Evolutionary conservation across 352 stramenopile species (phyloP).

Genomic region (Aphanomyces cochlioides): DNA sequence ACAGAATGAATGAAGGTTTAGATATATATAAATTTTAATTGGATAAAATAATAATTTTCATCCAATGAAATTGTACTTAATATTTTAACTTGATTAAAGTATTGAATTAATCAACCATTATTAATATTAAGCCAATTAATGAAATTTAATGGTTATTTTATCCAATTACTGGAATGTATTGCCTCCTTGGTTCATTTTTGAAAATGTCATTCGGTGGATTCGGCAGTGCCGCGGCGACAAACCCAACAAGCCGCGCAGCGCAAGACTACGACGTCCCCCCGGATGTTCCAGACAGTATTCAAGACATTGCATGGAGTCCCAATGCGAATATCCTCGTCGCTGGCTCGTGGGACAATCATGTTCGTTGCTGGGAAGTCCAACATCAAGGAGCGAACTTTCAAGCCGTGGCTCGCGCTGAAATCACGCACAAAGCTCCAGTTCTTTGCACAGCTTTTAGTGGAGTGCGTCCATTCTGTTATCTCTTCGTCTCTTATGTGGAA

Average conservation of each 20-base stretch:
- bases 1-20: too few species aligned
- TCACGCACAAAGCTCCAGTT: slow-evolving; percentile 87
- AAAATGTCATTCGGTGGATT: slow-evolving; percentile 26
- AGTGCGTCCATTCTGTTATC: slow-evolving; percentile 35
- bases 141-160: neutral
- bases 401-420: slow-evolving; percentile 73
- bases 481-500: neutral
- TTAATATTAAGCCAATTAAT: neutral
- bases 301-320: slow-evolving; percentile 73
- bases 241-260: neutral
- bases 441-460: slow-evolving; percentile 89
- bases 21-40: too few species aligned
- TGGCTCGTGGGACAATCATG: slow-evolving; percentile 78
- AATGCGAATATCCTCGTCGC: slow-evolving; percentile 69
- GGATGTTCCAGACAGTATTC: slow-evolving; percentile 62
- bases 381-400: slow-evolving; percentile 67
- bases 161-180: neutral
- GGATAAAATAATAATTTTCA: too few species aligned
- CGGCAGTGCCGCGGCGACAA: neutral
- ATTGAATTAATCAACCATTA: too few species aligned
- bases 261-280: slow-evolving; percentile 67
- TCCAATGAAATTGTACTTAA: too few species aligned
- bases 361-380: slow-evolving; percentile 83
- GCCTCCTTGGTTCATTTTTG: neutral
- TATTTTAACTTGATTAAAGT: too few species aligned